Base-by-base conservation (phyloP, 176 grass and related monocot species). In the Urochloa ruziziensis region DNA sequence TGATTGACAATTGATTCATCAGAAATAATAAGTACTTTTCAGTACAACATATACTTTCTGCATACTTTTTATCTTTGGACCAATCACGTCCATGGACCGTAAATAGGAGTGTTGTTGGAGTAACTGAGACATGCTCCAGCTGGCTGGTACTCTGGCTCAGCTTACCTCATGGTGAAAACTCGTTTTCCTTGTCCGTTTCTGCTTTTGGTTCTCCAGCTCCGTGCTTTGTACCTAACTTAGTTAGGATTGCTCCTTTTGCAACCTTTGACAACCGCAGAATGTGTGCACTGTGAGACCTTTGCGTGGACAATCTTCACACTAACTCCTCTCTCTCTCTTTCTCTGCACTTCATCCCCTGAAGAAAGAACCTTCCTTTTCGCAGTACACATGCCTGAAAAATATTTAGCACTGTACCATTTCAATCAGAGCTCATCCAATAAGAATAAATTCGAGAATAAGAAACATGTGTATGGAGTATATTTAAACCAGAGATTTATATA, bases 221-320 rank as follows among this genome's bases (percentile, higher is more conserved):
- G 48, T 63, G 73, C 30, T 59, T 75, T 85, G 30, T 62, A 69
- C 82, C 77, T 69, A 89, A 89, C 62, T 75, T 61, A 60, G 69
- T 60, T 85, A 75, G 76, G 61, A 49, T 7, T 25, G 25, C 14
- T 78, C 12, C 59, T 59, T 60, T 74, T 6, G 76, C 76, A 67
- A 42, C 62, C 53, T 75, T 89, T 85, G 69, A 75, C 69, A 62
- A 2, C 1, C 61, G 44, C 73, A 47, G 24, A 70, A 74, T 32
- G 49, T 65, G 78, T 36, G 33, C 2, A 29, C 16, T 75, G 28
- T 39, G 18, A 6, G 40, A 80, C 51, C 80, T 80, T 80, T 19
- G 48, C 81, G 63, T 74, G 10, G 66, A 47, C 60, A 40, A 79
- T 30, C 61, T 7, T 67, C 1, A 40, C 63, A 77, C 73, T 56